These are phyloP conservation scores for Stephania yunnanensis DNA, from an alignment of 164 flowering plant species.

Conservation along the genomic window DNA sequence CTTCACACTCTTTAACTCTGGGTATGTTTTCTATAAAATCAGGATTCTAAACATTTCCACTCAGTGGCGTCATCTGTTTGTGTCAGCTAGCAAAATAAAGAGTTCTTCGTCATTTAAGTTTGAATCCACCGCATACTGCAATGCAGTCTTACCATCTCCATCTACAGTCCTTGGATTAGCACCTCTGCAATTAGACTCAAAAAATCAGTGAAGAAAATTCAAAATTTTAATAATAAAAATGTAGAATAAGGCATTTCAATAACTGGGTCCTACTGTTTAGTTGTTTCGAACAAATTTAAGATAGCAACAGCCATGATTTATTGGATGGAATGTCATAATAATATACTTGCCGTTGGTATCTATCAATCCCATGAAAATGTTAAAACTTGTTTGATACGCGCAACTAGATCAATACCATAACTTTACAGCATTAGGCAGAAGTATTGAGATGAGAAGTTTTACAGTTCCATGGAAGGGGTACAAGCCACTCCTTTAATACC, in stretches of 20 bases:
- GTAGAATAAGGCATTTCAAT: background rate
- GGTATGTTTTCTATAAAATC: background rate
- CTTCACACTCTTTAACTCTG: background rate
- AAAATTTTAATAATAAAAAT: too few relatives aligned
- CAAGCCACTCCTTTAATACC: too few relatives aligned
- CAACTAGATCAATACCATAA: background rate
- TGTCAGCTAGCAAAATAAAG: constrained; percentile 46
- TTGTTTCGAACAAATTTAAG: background rate
- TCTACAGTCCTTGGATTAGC: constrained; percentile 55
- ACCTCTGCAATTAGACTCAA: constrained; percentile 45
- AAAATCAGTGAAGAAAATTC: background rate
- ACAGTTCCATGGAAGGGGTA: too few relatives aligned
- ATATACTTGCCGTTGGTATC: background rate
- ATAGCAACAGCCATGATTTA: background rate
- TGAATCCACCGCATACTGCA: constrained; percentile 41
- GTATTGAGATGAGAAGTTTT: too few relatives aligned
- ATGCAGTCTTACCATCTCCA: constrained; percentile 48
- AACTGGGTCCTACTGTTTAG: background rate
- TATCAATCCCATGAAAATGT: background rate
- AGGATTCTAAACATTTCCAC: background rate
- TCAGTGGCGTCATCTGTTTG: constrained; percentile 33
- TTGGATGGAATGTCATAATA: background rate
- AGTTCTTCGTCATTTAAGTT: constrained; percentile 57
- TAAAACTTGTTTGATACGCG: background rate
- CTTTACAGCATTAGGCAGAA: too few relatives aligned